phyloP scores from a whole-genome alignment of 78 protist genomes.

The Cavenderia fasciculata region DNA sequence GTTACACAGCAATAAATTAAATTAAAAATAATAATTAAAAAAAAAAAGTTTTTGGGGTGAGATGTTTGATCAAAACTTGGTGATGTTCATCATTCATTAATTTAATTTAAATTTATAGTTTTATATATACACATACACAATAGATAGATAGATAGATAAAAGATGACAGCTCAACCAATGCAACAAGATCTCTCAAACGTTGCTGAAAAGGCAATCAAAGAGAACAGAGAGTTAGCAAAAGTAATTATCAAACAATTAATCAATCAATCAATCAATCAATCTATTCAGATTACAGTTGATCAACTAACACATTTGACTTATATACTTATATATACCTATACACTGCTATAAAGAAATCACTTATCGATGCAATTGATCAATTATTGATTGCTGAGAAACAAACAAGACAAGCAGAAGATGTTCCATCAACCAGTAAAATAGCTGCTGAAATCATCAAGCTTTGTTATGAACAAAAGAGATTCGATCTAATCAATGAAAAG shows the following conservation, averaged over 20 bases:
- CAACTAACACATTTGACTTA: too few relatives aligned
- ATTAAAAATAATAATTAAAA: too few relatives aligned
- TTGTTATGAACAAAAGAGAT: slow-evolving; percentile 60
- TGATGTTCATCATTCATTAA: slow-evolving; percentile 1
- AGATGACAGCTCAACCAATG: slow-evolving; percentile 19
- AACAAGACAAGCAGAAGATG: slow-evolving; percentile 80
- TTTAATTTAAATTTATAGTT: background rate
- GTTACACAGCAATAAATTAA: too few relatives aligned
- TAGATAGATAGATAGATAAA: background rate
- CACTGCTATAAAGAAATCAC: too few relatives aligned
- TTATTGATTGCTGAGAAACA: slow-evolving; percentile 73
- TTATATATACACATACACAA: background rate
- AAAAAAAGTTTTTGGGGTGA: too few relatives aligned
- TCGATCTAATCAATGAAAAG: slow-evolving; percentile 60
- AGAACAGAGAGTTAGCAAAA: slow-evolving; percentile 55
- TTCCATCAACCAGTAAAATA: slow-evolving; percentile 71
- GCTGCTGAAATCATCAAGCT: slow-evolving; percentile 71
- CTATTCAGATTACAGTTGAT: too few relatives aligned
- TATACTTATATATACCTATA: too few relatives aligned
- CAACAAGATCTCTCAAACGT: slow-evolving; percentile 47
- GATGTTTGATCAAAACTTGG: too few relatives aligned
- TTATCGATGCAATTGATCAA: slow-evolving; percentile 75
- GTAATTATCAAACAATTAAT: too few relatives aligned
- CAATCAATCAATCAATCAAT: too few relatives aligned
- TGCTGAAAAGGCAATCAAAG: slow-evolving; percentile 27